Base-by-base conservation (phyloP, 192 early-diverging fungal genomes). In the Oehlia diaphana region DNA sequence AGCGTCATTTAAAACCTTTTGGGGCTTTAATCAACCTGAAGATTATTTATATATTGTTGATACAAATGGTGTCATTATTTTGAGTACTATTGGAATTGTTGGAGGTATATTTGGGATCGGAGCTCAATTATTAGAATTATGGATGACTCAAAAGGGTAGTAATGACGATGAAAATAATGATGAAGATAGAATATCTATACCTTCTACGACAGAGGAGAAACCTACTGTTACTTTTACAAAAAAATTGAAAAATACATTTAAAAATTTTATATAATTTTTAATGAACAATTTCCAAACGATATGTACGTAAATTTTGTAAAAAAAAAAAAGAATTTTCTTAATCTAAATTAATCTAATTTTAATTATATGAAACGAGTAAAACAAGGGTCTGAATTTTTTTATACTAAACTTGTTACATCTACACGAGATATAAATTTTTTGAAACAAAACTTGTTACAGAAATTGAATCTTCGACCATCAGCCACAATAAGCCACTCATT, bases 91-190 rank as follows among this genome's bases (percentile, higher is more conserved):
- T 50, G 65, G 63, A 68, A 1, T 50, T 47, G 23, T 77, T 33
- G 76, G 64, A n/a, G 44, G 64, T 3, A 5, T 14, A 23, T n/a
- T 66, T 53, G 76, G 76, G 12, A n/a, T 77, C 19, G 37, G 39
- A 8, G 14, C 67, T n/a, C 76, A 77, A 77, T 33, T 68, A 66
- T 66, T 67, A 35, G 76, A 77, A 28, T 72, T 72, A 53, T 50
- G 71, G n/a, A 72, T 50, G 26, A 50, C 23, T 28, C 42, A 50
- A 50, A 72, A 14, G 28, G 26, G 28, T 53, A 44, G 19, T 14
- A 39, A 21, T n/a, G 37, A 70, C 7, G 68, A 44, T 70, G 39
- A 5, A 4, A 37, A 37, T 37, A 1, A 70, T 70, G 37, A 70
- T 67, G 31, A 67, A 0, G 37, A 37, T 37, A 37, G 37, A 33